Percentiles rank a stretch among this genome's conserved stretches.
Evolutionary conservation across 1,139 yeast species (phyloP).

Genomic region (Yamadazyma sp.): DNA sequence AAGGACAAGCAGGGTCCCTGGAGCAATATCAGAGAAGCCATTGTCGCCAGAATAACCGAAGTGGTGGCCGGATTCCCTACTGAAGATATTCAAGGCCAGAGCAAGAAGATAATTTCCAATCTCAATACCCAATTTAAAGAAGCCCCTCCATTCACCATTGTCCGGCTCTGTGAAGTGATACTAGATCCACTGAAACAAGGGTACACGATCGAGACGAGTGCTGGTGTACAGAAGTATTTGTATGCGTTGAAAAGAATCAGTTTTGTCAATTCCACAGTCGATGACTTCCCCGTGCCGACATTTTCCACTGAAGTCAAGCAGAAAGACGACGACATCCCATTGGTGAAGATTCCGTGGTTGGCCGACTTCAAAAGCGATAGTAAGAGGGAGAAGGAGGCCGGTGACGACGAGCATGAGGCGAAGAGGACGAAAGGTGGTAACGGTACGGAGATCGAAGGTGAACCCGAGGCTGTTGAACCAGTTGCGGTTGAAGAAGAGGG

Average conservation of each 20-base stretch:
- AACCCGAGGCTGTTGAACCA: not conserved
- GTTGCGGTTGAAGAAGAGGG: not conserved
- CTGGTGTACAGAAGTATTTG: constrained; percentile 29
- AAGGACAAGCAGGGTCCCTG: not conserved
- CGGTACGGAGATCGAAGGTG: not conserved
- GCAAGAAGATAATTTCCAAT: constrained; percentile 12
- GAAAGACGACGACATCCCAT: constrained; percentile 15
- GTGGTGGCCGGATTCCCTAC: not conserved
- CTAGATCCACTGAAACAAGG: constrained; percentile 34
- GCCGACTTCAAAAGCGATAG: constrained; percentile 5
- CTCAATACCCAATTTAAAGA: constrained; percentile 27
- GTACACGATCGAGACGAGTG: constrained; percentile 28
- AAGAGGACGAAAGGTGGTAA: constrained; percentile 2
- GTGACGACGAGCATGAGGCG: constrained; percentile 4
- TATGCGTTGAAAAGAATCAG: constrained; percentile 30
- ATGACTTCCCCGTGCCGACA: constrained; percentile 24
- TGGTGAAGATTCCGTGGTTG: constrained; percentile 51
- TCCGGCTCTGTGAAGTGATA: constrained; percentile 55
- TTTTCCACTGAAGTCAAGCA: constrained; percentile 3
- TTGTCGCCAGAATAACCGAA: not conserved
- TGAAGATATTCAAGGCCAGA: constrained; percentile 1
- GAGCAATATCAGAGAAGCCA: not conserved
- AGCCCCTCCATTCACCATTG: constrained; percentile 59
- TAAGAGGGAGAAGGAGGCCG: constrained; percentile 6
- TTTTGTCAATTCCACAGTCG: constrained; percentile 27